Base-by-base conservation (phyloP, 192 early-diverging fungal species). In the Mortierella hygrophila region DNA sequence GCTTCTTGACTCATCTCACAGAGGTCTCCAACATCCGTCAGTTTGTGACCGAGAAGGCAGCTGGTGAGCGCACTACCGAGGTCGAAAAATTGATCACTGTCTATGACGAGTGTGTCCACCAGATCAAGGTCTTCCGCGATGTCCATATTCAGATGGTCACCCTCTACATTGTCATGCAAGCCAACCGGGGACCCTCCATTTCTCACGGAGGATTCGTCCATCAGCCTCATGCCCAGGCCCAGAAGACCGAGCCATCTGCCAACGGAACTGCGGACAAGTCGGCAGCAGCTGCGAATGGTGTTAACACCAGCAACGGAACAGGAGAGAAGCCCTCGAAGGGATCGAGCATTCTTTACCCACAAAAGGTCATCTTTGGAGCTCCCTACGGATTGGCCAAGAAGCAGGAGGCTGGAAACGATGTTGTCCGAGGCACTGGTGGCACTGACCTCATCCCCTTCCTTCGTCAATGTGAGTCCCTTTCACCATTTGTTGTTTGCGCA, bases 361-460 rank as follows among this genome's bases (percentile, higher is more conserved):
- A 76, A 78, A 85, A 82, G 44, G 65, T 78, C 32, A 77, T 77
- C 75, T 79, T 72, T 75, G 75, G 70, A 40, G 65, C 71, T 69
- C 81, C 82, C 38, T 49, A 88, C 20, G 87, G 94, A 23, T 87
- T 96, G 32, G 94, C 94, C 26, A 92, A 93, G 69, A 89, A 90
- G 70, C 87, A 92, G 35, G 90, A 93, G 70, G 88, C 76, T 38
- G 90, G 92, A 15, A 81, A 88, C 72, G 81, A 91, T 32, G 90
- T 94, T 40, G 93, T 95, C 15, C 91, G 94, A 21, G 96, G 96
- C 35, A 96, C 96, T 0, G 96, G 96, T 10, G 96, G 96, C 29
- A 97, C 96, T 0, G 94, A 98, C 81, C 89, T 98, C 21, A 97
- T 98, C 44, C 96, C 97, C 46, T 99, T 99, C 90, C 89, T 99